A percentile compares a stretch with the other conserved stretches of the same genome.
These are phyloP conservation scores for Phytophthora syringae DNA, from an alignment of 352 stramenopile species.

Conservation along the genomic window DNA sequence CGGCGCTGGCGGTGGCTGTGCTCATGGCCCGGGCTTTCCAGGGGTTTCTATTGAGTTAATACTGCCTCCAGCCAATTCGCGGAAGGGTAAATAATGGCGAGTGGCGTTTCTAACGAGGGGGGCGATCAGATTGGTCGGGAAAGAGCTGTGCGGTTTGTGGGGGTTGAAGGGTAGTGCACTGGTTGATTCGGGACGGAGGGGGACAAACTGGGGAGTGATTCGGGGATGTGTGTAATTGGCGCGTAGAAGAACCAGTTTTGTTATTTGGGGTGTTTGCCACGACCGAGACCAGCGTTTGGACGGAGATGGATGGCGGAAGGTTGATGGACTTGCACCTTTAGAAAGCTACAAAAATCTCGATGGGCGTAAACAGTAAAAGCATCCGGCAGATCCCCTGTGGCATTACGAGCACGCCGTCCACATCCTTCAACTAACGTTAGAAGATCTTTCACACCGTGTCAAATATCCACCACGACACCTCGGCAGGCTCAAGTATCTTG, in stretches of 20 bases:
- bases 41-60: too few species aligned
- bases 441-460: too few species aligned
- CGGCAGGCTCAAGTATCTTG: conserved; percentile 9
- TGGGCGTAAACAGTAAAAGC: too few species aligned
- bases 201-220: too few species aligned
- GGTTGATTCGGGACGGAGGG: conserved; percentile 7
- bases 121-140: conserved; percentile 13
- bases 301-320: too few species aligned
- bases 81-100: conserved; percentile 16
- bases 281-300: too few species aligned
- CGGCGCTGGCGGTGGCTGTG: conserved; percentile 17
- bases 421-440: conserved; percentile 15
- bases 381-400: too few species aligned
- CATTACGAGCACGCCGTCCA: conserved; percentile 7
- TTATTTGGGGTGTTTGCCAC: too few species aligned
- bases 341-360: too few species aligned
- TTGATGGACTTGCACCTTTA: too few species aligned
- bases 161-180: background rate
- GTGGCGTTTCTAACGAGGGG: conserved; percentile 12
- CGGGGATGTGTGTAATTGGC: too few species aligned
- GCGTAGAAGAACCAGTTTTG: too few species aligned
- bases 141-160: conserved; percentile 5
- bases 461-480: conserved; percentile 1
- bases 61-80: conserved; percentile 6
- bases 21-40: conserved; percentile 37